Conservation (phyloP, 257 asterid genomes). For the Vinca minor region DNA sequence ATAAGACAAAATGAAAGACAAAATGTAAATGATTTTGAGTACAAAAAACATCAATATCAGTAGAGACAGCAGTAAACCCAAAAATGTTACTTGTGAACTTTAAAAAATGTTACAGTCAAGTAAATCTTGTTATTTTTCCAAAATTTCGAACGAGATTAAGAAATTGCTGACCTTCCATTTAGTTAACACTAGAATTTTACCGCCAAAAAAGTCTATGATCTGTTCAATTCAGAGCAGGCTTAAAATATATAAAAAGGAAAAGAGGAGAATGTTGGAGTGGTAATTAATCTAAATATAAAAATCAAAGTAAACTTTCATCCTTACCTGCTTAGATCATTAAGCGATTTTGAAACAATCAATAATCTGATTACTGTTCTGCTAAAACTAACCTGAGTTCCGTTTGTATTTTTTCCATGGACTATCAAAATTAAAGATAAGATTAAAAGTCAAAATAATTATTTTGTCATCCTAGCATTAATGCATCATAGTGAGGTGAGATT, state of each 20-base stretch:
- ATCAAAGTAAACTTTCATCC: background rate
- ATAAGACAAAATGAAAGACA: background rate
- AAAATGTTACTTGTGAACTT: background rate
- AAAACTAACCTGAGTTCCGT: background rate
- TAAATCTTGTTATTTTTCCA: background rate
- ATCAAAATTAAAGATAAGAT: background rate
- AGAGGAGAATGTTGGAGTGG: background rate
- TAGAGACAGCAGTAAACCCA: background rate
- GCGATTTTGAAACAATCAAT: background rate
- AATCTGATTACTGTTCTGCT: background rate
- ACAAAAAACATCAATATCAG: background rate
- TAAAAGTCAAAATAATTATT: background rate
- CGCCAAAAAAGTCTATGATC: background rate
- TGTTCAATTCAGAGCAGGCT: background rate
- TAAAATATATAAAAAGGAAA: too few species aligned
- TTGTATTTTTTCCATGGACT: background rate
- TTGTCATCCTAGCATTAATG: background rate
- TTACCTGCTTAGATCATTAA: background rate
- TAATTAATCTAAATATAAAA: background rate
- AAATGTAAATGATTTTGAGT: background rate
- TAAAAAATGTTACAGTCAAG: background rate
- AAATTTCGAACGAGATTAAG: background rate
- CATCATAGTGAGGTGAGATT: background rate
- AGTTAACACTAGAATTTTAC: background rate
- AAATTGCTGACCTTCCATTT: background rate